Percentiles rank a stretch among this genome's conserved stretches.
phyloP scores from a whole-genome alignment of 352 stramenopile species.

The Phytophthora melonis region DNA sequence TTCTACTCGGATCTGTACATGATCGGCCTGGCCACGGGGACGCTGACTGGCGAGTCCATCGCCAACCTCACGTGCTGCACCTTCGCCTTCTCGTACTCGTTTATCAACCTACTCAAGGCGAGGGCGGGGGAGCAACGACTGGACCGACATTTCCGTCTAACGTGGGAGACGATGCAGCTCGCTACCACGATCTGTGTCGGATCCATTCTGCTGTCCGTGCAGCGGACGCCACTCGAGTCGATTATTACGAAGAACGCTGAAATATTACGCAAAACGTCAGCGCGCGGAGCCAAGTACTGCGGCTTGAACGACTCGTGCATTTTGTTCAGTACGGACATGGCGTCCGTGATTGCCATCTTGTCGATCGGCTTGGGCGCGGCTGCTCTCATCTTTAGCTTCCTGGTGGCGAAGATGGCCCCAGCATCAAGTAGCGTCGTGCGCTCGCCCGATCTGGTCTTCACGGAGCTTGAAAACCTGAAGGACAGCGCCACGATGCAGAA shows the following conservation, averaged over 20 bases:
- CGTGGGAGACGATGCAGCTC: constrained; percentile 5
- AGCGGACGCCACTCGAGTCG: not conserved
- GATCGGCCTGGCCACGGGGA: not conserved
- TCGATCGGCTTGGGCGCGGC: not conserved
- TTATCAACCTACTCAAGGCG: constrained; percentile 1
- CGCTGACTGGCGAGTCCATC: not conserved
- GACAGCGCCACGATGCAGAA: not conserved
- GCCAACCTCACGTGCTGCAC: constrained; percentile 2
- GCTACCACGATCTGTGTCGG: not conserved
- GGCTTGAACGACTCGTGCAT: constrained; percentile 1
- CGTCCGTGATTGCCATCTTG: not conserved
- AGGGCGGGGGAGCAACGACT: not conserved
- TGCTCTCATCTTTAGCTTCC: not conserved
- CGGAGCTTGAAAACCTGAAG: not conserved
- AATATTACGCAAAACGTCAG: not conserved
- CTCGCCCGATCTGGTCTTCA: not conserved
- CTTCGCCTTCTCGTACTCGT: constrained; percentile 1
- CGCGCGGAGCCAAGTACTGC: not conserved
- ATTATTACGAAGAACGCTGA: constrained; percentile 1
- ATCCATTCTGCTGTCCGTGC: constrained; percentile 1
- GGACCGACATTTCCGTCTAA: not conserved
- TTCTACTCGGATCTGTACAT: constrained; percentile 5
- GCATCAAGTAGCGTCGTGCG: not conserved
- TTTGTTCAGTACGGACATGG: not conserved
- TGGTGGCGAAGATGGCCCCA: not conserved